Conservation (phyloP, 495 filamentous ascomycete species). For the Xylaria castorea region DNA sequence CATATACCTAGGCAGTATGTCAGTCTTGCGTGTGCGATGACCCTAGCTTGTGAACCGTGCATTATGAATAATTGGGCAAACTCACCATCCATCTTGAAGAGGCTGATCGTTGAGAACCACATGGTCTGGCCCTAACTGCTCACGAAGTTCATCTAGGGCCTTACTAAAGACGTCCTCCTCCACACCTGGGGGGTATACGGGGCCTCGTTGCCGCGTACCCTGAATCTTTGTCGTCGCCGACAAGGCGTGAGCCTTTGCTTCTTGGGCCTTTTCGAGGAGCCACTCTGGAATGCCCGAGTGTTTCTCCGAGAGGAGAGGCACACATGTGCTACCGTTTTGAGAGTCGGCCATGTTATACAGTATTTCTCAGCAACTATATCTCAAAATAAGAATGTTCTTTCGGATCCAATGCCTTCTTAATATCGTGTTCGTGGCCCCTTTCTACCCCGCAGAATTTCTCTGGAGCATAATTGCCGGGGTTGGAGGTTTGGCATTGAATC, state of each 20-base stretch:
- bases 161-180: constrained; percentile 47
- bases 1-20: constrained; percentile 47
- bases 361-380: neutral
- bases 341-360: constrained; percentile 38
- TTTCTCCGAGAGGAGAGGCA: constrained; percentile 47
- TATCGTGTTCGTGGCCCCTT: neutral
- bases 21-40: neutral
- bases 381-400: neutral
- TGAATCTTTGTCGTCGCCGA: constrained; percentile 46
- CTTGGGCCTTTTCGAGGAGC: constrained; percentile 46
- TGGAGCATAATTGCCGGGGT: constrained; percentile 13
- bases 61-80: neutral
- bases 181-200: constrained; percentile 49
- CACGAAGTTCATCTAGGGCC: constrained; percentile 47
- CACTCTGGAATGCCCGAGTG: constrained; percentile 54
- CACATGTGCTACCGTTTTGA: constrained; percentile 42
- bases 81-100: constrained; percentile 55
- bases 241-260: constrained; percentile 46
- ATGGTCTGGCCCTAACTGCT: constrained; percentile 46
- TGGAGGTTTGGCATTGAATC: constrained; percentile 5
- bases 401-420: neutral
- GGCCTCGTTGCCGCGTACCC: constrained; percentile 40
- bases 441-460: neutral
- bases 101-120: constrained; percentile 58
- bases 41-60: neutral